phyloP scores from a whole-genome alignment of 495 filamentous ascomycete genomes.

The Rusavskia elegans region DNA sequence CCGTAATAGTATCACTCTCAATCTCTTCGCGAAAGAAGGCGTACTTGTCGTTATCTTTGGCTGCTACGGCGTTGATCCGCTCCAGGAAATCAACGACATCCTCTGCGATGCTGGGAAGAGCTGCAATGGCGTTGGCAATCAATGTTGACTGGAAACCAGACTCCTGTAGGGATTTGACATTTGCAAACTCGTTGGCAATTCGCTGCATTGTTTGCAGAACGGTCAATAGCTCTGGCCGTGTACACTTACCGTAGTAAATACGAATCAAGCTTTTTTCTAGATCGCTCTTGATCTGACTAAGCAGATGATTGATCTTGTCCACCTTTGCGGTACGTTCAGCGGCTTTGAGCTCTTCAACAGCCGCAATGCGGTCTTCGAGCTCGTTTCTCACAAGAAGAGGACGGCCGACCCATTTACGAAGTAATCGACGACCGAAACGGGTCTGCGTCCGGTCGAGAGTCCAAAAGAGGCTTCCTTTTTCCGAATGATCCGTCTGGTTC shows the following conservation, averaged over 20 bases:
- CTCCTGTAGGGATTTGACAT: constrained; percentile 47
- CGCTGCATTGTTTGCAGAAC: constrained; percentile 73
- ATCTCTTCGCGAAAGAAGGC: constrained; percentile 76
- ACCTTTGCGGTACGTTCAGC: constrained; percentile 45
- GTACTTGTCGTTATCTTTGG: constrained; percentile 80
- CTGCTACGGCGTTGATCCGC: constrained; percentile 73
- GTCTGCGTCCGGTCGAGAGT: constrained; percentile 85
- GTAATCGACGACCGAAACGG: constrained; percentile 70
- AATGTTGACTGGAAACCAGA: constrained; percentile 59
- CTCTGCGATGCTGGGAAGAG: constrained; percentile 59
- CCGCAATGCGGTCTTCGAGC: constrained; percentile 70
- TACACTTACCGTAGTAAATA: constrained; percentile 94
- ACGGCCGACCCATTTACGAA: constrained; percentile 90
- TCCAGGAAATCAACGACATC: constrained; percentile 60
- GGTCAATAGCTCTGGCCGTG: constrained; percentile 72
- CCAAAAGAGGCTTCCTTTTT: constrained; percentile 90
- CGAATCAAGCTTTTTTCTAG: constrained; percentile 84
- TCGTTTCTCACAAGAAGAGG: constrained; percentile 65
- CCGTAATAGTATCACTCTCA: constrained; percentile 70
- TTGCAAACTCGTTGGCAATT: constrained; percentile 57
- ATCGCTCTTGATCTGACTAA: constrained; percentile 60
- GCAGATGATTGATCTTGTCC: constrained; percentile 54
- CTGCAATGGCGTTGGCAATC: constrained; percentile 56
- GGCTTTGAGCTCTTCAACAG: constrained; percentile 77
- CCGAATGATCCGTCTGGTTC: constrained; percentile 76